phyloP scores from a whole-genome alignment of 106 monocot genomes.

The Amphibolis antarctica region DNA sequence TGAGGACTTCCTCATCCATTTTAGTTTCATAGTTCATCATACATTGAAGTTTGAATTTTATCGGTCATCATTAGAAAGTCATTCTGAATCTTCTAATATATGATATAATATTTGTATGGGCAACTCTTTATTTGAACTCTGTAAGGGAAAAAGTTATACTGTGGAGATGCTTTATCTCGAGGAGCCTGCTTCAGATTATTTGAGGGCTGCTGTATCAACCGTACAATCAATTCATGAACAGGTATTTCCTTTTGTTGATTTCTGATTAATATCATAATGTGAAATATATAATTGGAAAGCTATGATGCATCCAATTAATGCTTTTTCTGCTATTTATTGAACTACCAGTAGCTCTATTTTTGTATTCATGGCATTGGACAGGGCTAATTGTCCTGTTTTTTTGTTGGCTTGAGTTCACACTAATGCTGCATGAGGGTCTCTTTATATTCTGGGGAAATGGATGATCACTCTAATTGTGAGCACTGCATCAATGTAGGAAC shows the following conservation, averaged over 20 bases:
- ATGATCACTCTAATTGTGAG: neutral
- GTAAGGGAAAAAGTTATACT: slow-evolving; percentile 73
- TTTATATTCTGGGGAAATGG: neutral
- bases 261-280: neutral
- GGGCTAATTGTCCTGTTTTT: too few relatives aligned
- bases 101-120: neutral
- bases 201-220: slow-evolving; percentile 70
- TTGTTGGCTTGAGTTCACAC: neutral
- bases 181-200: slow-evolving; percentile 81
- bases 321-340: neutral
- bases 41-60: neutral
- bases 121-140: slow-evolving; percentile 6
- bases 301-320: neutral
- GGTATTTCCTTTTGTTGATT: slow-evolving; percentile 18
- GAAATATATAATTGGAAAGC: neutral
- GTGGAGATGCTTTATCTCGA: slow-evolving; percentile 85
- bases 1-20: neutral
- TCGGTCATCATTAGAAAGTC: neutral
- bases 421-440: neutral
- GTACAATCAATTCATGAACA: slow-evolving; percentile 75
- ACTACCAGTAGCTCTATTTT: too few relatives aligned
- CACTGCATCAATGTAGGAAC: slow-evolving; percentile 29
- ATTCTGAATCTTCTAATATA: too few relatives aligned
- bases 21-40: neutral
- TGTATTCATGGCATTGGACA: too few relatives aligned